These are phyloP conservation scores for Syncephalastrum monosporum DNA, from an alignment of 371 early-diverging fungal genomes.

Conservation along the genomic window DNA sequence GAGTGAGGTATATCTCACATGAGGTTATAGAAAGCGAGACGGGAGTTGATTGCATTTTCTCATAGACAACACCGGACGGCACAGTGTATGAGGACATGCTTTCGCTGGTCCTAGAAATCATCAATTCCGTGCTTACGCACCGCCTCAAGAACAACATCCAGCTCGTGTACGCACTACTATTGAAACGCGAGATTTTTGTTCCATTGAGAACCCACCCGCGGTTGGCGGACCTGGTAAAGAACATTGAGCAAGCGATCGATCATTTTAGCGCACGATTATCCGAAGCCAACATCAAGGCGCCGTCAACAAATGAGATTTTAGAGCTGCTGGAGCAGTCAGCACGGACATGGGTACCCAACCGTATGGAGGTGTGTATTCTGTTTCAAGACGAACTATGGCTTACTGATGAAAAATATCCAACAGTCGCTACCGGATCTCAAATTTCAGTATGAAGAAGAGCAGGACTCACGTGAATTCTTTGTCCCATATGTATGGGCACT, in stretches of 20 bases:
- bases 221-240: conserved; percentile 60
- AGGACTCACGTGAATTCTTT: conserved; percentile 63
- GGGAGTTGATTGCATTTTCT: neutral
- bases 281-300: conserved; percentile 66
- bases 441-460: conserved; percentile 69
- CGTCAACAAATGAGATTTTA: conserved; percentile 66
- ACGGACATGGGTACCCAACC: conserved; percentile 66
- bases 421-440: conserved; percentile 56
- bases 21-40: neutral
- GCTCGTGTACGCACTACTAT: conserved; percentile 71
- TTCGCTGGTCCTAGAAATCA: conserved; percentile 65
- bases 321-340: conserved; percentile 65
- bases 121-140: conserved; percentile 64
- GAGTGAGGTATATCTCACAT: conserved; percentile 16
- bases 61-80: conserved; percentile 31
- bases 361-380: conserved; percentile 40
- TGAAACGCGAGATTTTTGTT: conserved; percentile 66
- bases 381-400: neutral
- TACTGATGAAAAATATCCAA: neutral
- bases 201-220: conserved; percentile 53
- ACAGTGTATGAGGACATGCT: conserved; percentile 69
- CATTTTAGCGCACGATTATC: conserved; percentile 63
- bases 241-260: conserved; percentile 64
- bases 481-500: conserved; percentile 75
- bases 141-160: conserved; percentile 69